phyloP scores from a whole-genome alignment of 352 stramenopile species.

The Globisporangium irregulare region DNA sequence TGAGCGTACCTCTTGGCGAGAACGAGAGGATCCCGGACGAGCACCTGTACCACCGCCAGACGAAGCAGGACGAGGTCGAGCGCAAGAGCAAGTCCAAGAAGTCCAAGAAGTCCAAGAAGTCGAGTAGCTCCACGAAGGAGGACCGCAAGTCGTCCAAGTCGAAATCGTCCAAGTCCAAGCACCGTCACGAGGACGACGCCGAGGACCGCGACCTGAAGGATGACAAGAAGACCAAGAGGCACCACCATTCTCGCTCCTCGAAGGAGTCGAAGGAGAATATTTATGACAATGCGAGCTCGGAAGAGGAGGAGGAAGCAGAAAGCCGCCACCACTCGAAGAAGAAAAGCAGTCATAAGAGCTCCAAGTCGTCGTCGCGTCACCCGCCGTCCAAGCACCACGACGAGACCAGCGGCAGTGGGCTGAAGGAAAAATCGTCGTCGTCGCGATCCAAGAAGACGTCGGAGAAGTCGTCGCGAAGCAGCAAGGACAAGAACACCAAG shows the following conservation, averaged over 20 bases:
- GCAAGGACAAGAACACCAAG: slow-evolving; percentile 31
- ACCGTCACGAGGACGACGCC: slow-evolving; percentile 22
- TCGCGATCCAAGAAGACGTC: slow-evolving; percentile 45
- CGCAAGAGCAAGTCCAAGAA: slow-evolving; percentile 72
- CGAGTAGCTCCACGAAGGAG: slow-evolving; percentile 27
- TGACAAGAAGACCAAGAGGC: slow-evolving; percentile 40
- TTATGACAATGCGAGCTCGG: slow-evolving; percentile 43
- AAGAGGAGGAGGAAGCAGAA: slow-evolving; percentile 31
- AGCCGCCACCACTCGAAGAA: slow-evolving; percentile 29
- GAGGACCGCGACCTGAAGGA: slow-evolving; percentile 7
- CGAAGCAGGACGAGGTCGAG: slow-evolving; percentile 26
- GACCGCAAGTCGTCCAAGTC: slow-evolving; percentile 37
- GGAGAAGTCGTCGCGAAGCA: slow-evolving; percentile 22
- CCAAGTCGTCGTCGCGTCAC: slow-evolving; percentile 15
- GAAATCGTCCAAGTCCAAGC: slow-evolving; percentile 33
- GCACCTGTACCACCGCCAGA: slow-evolving; percentile 76
- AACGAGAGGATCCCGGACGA: slow-evolving; percentile 77
- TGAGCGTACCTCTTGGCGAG: slow-evolving; percentile 71
- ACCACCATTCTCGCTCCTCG: slow-evolving; percentile 24
- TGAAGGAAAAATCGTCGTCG: slow-evolving; percentile 9
- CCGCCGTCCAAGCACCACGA: background rate
- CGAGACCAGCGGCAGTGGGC: background rate
- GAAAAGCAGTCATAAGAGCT: slow-evolving; percentile 37
- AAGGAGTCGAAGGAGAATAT: slow-evolving; percentile 54
- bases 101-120: slow-evolving; percentile 23